Percentiles rank a stretch among this genome's conserved stretches.
phyloP scores from a whole-genome alignment of 2,329 filamentous ascomycete genomes.

The Epichloe typhina region DNA sequence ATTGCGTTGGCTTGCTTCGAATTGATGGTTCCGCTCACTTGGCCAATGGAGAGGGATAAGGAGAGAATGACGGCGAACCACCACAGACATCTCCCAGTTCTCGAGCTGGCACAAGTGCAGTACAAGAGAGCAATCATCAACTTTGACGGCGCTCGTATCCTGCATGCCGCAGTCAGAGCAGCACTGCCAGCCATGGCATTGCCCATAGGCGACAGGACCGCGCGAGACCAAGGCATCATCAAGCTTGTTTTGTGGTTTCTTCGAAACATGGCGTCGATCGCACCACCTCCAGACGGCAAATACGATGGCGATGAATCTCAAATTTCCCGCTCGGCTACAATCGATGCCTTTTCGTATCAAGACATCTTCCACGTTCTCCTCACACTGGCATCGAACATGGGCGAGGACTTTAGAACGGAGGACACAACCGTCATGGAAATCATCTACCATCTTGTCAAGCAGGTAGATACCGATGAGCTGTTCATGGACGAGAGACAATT shows the following conservation, averaged over 20 bases:
- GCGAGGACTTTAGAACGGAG: conserved; percentile 81
- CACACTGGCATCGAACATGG: conserved; percentile 82
- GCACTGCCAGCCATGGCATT: conserved; percentile 78
- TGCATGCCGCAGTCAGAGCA: conserved; percentile 68
- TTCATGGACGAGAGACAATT: conserved; percentile 72
- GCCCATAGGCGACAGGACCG: conserved; percentile 58
- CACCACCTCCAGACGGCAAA: conserved; percentile 56
- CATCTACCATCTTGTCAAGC: conserved; percentile 84
- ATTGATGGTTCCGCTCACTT: conserved; percentile 82
- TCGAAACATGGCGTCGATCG: conserved; percentile 77
- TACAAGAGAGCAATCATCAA: conserved; percentile 88
- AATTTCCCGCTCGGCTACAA: conserved; percentile 73
- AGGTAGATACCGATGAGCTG: conserved; percentile 68
- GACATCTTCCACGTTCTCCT: conserved; percentile 79
- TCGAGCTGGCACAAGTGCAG: conserved; percentile 73
- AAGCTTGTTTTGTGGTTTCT: conserved; percentile 81
- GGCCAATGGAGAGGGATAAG: conserved; percentile 72
- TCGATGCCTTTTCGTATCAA: conserved; percentile 81
- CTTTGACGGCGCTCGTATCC: conserved; percentile 61
- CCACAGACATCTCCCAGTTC: conserved; percentile 77
- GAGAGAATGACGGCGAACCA: conserved; percentile 85
- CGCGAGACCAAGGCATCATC: conserved; percentile 82
- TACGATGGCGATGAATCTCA: conserved; percentile 83
- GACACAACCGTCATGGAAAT: conserved; percentile 86
- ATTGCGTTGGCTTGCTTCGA: conserved; percentile 79